Evolutionary conservation across 2,329 filamentous ascomycete genomes (phyloP), one percentile per base, ranked within the genome.

Genomic region (Pseudogymnoascus sp.): DNA sequence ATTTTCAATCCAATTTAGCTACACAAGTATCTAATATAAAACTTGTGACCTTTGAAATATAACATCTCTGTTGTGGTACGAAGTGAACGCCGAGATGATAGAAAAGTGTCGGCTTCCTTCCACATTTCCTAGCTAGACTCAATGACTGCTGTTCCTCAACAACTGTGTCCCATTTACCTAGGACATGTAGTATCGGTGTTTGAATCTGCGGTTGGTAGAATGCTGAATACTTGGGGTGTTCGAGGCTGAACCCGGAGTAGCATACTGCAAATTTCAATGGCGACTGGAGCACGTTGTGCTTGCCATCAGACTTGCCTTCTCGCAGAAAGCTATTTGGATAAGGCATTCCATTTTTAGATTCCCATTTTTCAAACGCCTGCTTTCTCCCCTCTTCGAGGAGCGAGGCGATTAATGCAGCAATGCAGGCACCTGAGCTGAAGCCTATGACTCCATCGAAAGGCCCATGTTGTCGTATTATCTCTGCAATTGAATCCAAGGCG

Each of bases 211-310:
- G 62, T 25, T 35, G 16, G 38, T 63, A 63, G 55, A 16, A 52
- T 18, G 62, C 38, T 63, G 35, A 61, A 35, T 61, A 63, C 12
- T n/a, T 31, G 7, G 58, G 25, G 55, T 31, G 55, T n/a, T 23
- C 55, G 58, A 63, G 62, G 41, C 45, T 63, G 40, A 63, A 63
- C 8, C 62, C 58, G 1, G 23, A 45, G 55, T 63, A 63, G 62
- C 55, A 63, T 38, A 63, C 55, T 23, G 55, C 62, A 43, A 63
- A 63, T 18, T 40, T 38, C 5, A 63, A 37, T n/a, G 58, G 55
- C 21, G 35, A n/a, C 28, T 63, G 31, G 38, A 41, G 38, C 14
- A 38, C 37, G 37, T 38, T 38, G 37, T 16, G 37, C 38, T 41
- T 41, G 38, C 38, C 38, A 41, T 41, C 38, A 41, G n/a, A 41